phyloP scores from a whole-genome alignment of 345 rosid species.

The Acer yangbiense region DNA sequence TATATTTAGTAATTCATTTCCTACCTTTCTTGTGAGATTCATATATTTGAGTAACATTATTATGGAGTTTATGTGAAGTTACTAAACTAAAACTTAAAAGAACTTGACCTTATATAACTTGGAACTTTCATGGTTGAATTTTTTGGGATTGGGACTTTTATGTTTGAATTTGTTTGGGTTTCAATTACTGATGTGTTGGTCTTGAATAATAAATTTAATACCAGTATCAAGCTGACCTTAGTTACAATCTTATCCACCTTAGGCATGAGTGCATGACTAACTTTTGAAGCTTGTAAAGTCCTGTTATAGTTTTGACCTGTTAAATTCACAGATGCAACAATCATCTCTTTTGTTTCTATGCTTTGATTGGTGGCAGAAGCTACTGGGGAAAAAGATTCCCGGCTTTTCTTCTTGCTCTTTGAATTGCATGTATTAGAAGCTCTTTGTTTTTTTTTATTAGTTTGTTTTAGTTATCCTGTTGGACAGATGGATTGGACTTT shows the following conservation, averaged over 20 bases:
- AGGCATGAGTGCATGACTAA: background rate
- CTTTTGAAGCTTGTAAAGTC: background rate
- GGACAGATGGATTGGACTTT: background rate
- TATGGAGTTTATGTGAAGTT: too few relatives aligned
- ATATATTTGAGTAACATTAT: too few relatives aligned
- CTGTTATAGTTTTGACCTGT: background rate
- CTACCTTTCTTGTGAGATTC: too few relatives aligned
- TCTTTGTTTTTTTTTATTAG: background rate
- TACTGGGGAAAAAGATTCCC: background rate
- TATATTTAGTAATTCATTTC: too few relatives aligned
- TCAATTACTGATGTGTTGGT: background rate
- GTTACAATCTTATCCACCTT: too few relatives aligned
- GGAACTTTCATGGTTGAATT: too few relatives aligned
- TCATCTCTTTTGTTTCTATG: background rate
- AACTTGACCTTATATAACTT: too few relatives aligned
- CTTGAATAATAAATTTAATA: background rate
- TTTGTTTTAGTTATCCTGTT: background rate
- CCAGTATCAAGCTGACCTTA: too few relatives aligned
- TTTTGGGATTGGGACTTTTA: too few relatives aligned
- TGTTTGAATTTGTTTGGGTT: background rate
- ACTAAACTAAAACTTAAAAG: too few relatives aligned
- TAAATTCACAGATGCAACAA: background rate
- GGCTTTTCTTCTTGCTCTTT: background rate
- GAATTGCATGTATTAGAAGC: background rate
- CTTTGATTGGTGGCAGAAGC: background rate